These are phyloP conservation scores for Myriosclerotinia scirpicola DNA, from an alignment of 2,329 filamentous ascomycete species.

Conservation along the genomic window DNA sequence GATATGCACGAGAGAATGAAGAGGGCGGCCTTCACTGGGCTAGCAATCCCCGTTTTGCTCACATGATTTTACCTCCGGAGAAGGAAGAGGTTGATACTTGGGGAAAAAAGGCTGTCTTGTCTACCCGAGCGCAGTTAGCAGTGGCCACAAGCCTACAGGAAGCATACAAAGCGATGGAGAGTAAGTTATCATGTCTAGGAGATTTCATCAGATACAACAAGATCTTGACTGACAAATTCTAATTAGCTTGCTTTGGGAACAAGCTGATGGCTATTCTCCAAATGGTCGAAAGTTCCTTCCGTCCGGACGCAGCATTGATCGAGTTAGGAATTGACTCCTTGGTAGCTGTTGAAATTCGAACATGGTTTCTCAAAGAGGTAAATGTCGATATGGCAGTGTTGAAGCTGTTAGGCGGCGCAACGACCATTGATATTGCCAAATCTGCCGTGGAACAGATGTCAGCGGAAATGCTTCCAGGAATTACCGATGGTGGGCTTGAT, in stretches of 20 bases:
- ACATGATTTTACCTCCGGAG: background rate
- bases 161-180: too few species aligned
- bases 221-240: too few species aligned
- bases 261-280: slow-evolving; percentile 18
- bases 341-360: slow-evolving; percentile 52
- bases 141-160: too few species aligned
- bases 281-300: background rate
- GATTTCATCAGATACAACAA: too few species aligned
- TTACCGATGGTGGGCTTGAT: too few species aligned
- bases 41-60: slow-evolving; percentile 11
- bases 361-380: slow-evolving; percentile 48
- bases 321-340: slow-evolving; percentile 49
- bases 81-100: background rate
- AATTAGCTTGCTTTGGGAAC: background rate
- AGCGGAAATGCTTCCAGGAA: too few species aligned
- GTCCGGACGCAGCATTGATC: slow-evolving; percentile 6
- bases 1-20: background rate
- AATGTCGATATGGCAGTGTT: slow-evolving; percentile 42
- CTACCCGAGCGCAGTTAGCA: too few species aligned
- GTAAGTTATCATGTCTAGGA: too few species aligned
- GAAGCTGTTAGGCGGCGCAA: slow-evolving; percentile 20
- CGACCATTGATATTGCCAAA: background rate
- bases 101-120: too few species aligned
- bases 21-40: slow-evolving; percentile 17
- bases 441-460: too few species aligned